Conservation (phyloP, 2,329 filamentous ascomycete genomes). For the Pseudomassariella vexata region DNA sequence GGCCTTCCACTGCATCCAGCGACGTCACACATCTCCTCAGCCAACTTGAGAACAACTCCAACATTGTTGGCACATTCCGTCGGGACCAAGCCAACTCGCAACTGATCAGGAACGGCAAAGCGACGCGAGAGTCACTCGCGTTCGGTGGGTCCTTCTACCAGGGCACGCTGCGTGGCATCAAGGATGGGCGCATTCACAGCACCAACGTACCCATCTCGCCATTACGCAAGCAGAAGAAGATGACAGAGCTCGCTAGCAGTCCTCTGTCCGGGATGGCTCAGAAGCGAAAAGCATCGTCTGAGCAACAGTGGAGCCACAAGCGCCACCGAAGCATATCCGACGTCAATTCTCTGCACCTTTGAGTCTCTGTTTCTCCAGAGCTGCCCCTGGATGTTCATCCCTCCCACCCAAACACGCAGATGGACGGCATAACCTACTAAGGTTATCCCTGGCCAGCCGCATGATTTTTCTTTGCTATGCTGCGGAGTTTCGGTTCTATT, state of each 20-base stretch:
- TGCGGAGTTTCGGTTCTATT: too few relatives aligned
- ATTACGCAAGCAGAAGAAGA: conserved; percentile 51
- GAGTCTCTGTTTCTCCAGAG: conserved; percentile 1
- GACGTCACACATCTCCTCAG: conserved; percentile 52
- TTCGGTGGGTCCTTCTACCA: conserved; percentile 56
- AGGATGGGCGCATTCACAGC: conserved; percentile 59
- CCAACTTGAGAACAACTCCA: conserved; percentile 60
- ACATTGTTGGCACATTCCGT: conserved; percentile 74
- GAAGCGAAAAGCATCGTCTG: conserved; percentile 50
- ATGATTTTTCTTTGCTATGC: too few relatives aligned
- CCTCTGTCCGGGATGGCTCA: conserved; percentile 42
- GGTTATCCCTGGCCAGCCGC: conserved; percentile 23
- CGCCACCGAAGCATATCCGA: conserved; percentile 55
- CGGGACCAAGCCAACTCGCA: conserved; percentile 59
- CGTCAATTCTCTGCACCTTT: conserved; percentile 32
- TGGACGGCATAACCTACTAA: conserved; percentile 21
- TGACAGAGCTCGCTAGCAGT: conserved; percentile 40
- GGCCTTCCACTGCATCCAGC: conserved; percentile 41
- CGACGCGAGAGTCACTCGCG: conserved; percentile 56
- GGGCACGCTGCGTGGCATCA: conserved; percentile 57
- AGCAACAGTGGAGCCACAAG: conserved; percentile 41
- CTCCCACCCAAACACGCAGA: conserved; percentile 16
- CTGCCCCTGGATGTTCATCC: conserved; percentile 4
- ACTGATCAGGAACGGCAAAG: conserved; percentile 54
- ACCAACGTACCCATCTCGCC: conserved; percentile 65